Evolutionary conservation across 2,329 filamentous ascomycete species (phyloP), one percentile per base, ranked within the genome.

Genomic region (Xylaria polymorpha): DNA sequence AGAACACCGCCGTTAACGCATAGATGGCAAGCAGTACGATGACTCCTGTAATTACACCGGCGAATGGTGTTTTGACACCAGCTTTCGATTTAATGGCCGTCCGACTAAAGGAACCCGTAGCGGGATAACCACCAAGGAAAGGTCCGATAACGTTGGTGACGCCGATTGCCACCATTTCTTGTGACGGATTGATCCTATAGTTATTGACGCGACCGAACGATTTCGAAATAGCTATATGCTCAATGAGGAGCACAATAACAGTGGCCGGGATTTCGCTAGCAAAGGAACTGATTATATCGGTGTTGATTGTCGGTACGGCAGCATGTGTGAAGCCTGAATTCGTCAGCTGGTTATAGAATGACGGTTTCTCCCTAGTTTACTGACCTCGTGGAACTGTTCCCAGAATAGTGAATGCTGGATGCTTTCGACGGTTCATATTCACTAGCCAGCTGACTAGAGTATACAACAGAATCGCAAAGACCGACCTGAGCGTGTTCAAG

Each of bases 51-150:
- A 98, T 92, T 50, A 97, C 87, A 81, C 96, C 95, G 18, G 93
- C 94, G 64, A 97, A 90, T 0, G 95, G 95, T 0, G 94, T 98
- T 29, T 94, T 90, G 4, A 98, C 95, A 76, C 96, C 96, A 59
- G 96, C 94, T 81, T 98, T 98, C 4, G 95, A 96, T 81, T 98
- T 97, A 82, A 98, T 98, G 62, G 96, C 95, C 35, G 96, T 98
- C 70, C 96, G 90, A 43, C 93, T 97, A 85, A 98, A 98, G 2
- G 96, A 98, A 1, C 96, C 96, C 2, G 95, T 99, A 0, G 94
- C 92, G 15, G 95, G 93, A 77, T 97, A 99, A 1, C 87, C 96
- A 60, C 95, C 96, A 2, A 98, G 85, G 83, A 98, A 97, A 2
- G 96, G 94, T 0, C 93, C 94, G 8, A 98, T 85, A 44, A 98